These are phyloP conservation scores for Lasiodiplodia citricola DNA, from an alignment of 2,329 filamentous ascomycete genomes.

Conservation along the genomic window DNA sequence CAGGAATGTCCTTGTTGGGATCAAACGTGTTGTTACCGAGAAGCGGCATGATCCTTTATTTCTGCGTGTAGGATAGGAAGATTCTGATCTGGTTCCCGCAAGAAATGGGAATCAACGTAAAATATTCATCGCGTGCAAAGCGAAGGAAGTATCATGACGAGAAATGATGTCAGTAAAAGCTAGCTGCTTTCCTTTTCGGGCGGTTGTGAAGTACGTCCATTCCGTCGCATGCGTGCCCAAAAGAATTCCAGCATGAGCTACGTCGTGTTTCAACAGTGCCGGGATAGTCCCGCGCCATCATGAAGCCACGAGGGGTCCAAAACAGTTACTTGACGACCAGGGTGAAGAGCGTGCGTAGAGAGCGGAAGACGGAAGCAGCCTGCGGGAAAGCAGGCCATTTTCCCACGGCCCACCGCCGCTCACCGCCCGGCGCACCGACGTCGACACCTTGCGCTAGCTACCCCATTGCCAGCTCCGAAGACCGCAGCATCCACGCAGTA, in stretches of 20 bases:
- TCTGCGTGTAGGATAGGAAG: not conserved
- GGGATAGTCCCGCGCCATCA: not conserved
- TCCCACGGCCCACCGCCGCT: not conserved
- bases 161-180: conserved; percentile 15
- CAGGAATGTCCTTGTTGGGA: conserved; percentile 48
- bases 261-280: not conserved
- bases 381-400: not conserved
- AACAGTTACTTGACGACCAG: not conserved
- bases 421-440: conserved; percentile 17
- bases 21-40: conserved; percentile 45
- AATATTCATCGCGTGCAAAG: not conserved
- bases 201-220: conserved; percentile 3
- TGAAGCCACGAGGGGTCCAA: not conserved
- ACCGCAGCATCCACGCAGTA: conserved; percentile 11
- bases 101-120: not conserved
- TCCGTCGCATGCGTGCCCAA: not conserved
- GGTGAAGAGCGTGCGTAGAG: not conserved
- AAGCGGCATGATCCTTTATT: not conserved
- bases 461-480: conserved; percentile 17
- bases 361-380: not conserved
- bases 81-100: not conserved
- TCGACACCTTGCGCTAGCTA: conserved; percentile 20
- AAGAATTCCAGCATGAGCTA: not conserved
- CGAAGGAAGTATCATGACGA: conserved; percentile 7
- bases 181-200: conserved; percentile 14